Percentiles rank a stretch among this genome's conserved stretches.
These are phyloP conservation scores for Trichoderma pleuroti DNA, from an alignment of 2,329 filamentous ascomycete genomes.

Conservation along the genomic window DNA sequence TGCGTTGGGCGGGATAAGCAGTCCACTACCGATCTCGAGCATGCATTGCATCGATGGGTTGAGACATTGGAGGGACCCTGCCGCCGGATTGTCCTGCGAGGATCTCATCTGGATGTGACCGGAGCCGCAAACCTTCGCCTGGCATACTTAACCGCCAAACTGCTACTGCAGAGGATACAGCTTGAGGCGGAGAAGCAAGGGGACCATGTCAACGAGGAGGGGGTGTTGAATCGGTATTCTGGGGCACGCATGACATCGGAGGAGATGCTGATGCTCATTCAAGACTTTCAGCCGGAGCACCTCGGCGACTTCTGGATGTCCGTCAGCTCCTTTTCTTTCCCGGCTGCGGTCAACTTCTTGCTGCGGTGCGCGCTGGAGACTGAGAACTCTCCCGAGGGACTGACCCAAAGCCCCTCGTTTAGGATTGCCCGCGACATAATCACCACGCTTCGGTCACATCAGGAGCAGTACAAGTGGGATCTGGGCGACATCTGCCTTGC, in stretches of 20 bases:
- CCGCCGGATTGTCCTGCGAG: slow-evolving; percentile 41
- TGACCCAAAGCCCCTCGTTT: slow-evolving; percentile 39
- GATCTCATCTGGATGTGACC: slow-evolving; percentile 38
- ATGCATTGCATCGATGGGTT: slow-evolving; percentile 42
- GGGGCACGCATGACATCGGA: slow-evolving; percentile 45
- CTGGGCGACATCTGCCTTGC: slow-evolving; percentile 48
- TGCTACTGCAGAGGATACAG: slow-evolving; percentile 46
- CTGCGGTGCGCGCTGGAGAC: slow-evolving; percentile 47
- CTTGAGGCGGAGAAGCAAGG: slow-evolving; percentile 40
- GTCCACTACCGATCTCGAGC: slow-evolving; percentile 35
- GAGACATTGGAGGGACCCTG: slow-evolving; percentile 38
- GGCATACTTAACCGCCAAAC: slow-evolving; percentile 45
- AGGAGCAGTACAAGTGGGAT: slow-evolving; percentile 44
- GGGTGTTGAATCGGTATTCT: slow-evolving; percentile 34
- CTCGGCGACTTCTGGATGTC: slow-evolving; percentile 50
- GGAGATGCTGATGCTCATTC: slow-evolving; percentile 46
- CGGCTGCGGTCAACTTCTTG: slow-evolving; percentile 48
- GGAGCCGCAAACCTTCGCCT: slow-evolving; percentile 51
- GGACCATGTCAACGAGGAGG: slow-evolving; percentile 22
- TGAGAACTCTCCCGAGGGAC: slow-evolving; percentile 34
- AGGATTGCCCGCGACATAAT: slow-evolving; percentile 43
- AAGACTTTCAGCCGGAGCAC: slow-evolving; percentile 42
- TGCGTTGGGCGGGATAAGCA: slow-evolving; percentile 31
- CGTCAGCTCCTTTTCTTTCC: slow-evolving; percentile 45
- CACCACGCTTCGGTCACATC: slow-evolving; percentile 37